Evolutionary conservation across 108 stramenopile species (phyloP).

Genomic region (Nitzschia putrida): DNA sequence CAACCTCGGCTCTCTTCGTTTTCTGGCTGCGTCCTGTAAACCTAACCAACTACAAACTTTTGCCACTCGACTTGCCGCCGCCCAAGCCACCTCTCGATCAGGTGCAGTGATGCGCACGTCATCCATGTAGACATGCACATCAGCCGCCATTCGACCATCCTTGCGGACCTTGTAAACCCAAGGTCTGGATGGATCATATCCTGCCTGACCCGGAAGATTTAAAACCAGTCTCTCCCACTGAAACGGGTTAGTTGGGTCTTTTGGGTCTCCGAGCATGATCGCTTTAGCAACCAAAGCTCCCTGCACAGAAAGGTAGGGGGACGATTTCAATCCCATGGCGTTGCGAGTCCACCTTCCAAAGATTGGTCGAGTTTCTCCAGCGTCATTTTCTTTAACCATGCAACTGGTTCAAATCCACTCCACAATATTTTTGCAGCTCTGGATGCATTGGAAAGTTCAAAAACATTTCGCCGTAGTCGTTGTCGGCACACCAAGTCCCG

Average conservation of each 20-base stretch:
- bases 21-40: constrained; percentile 55
- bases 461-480: constrained; percentile 54
- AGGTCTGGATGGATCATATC: constrained; percentile 39
- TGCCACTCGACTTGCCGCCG: constrained; percentile 1
- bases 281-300: constrained; percentile 23
- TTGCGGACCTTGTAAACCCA: constrained; percentile 34
- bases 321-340: not conserved
- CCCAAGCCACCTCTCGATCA: constrained; percentile 5
- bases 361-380: not conserved
- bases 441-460: constrained; percentile 22
- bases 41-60: constrained; percentile 34
- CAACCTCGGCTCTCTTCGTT: constrained; percentile 21
- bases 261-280: constrained; percentile 23
- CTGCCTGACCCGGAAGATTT: constrained; percentile 41
- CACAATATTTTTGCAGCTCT: not conserved
- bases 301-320: not conserved
- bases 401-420: not conserved
- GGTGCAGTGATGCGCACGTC: constrained; percentile 31
- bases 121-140: constrained; percentile 46
- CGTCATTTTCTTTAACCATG: not conserved
- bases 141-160: constrained; percentile 35
- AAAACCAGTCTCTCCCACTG: constrained; percentile 31
- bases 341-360: not conserved
- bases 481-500: constrained; percentile 23
- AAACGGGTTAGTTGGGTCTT: constrained; percentile 27